Evolutionary conservation across 2,329 filamentous ascomycete species (phyloP), one percentile per base, ranked within the genome.

Genomic region (Penicillium brasilianum): DNA sequence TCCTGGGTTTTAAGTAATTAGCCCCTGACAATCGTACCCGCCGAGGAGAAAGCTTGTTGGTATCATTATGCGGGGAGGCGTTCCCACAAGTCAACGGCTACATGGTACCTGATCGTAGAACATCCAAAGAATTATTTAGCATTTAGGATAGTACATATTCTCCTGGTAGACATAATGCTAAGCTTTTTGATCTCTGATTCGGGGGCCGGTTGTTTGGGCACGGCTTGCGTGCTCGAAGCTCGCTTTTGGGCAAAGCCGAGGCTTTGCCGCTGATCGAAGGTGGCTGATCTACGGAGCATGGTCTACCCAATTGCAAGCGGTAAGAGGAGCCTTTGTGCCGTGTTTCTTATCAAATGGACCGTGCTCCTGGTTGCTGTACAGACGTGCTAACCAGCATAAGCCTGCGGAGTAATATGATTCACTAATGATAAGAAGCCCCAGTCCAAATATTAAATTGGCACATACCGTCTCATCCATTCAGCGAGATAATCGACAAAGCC

Each of bases 1-100:
- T 28, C 25, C 3, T 28, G 30, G n/a, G 18, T 4, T 36, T 2
- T 36, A 36, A 3, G 34, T 50, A 48, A 20, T 34, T 37, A 48
- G 22, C 55, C 55, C 55, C 55, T 57, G 44, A 41, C 25, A 32
- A 57, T 51, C 55, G 37, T 30, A 11, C 25, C 32, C 34, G 22
- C 32, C 9, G 13, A 34, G 7, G 16, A 10, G 25, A 20, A 43
- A 25, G 36, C 36, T 52, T 52, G 50, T 32, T 18, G 18, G 14
- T 8, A 16, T 48, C 13, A 16, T 48, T 48, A n/a, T 22, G 55
- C 55, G 55, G 55, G 46, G 46, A 41, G 18, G 28, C 36, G 43
- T 34, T 16, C 20, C 14, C 28, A 28, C 25, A 22, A 25, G 36
- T 28, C 32, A 4, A 14, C 10, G 20, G 20, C 54, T 22, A 18